These are phyloP conservation scores for Cymbidium sinense DNA, from an alignment of 106 monocot genomes.

Conservation along the genomic window DNA sequence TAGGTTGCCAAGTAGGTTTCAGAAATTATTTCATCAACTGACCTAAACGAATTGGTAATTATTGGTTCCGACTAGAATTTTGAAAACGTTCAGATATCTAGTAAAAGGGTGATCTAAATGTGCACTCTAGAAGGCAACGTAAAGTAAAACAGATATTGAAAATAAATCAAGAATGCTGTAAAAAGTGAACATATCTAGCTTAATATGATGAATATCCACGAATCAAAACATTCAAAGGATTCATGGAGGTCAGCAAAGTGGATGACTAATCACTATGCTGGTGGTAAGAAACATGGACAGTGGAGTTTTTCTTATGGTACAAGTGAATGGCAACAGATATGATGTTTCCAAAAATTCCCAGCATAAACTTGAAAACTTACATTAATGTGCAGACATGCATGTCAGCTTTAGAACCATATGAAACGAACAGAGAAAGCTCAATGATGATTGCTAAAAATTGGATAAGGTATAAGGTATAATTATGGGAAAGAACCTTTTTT, in stretches of 20 bases:
- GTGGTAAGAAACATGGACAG: not conserved
- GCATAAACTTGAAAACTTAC: not conserved
- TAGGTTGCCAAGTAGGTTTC: no score
- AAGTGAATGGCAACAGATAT: not conserved
- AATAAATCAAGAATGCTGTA: no score
- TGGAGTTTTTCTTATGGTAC: not conserved
- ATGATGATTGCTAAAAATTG: not conserved
- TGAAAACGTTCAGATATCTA: no score
- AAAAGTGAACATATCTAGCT: not conserved
- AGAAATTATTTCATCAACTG: no score
- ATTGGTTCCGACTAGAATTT: no score
- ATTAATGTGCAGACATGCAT: not conserved
- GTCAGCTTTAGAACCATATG: not conserved
- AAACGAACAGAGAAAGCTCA: not conserved
- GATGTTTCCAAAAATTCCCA: not conserved
- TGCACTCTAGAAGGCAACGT: no score
- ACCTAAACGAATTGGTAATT: no score
- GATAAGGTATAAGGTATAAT: not conserved
- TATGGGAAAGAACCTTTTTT: constrained; percentile 8
- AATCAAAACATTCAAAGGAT: not conserved
- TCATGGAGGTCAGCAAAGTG: not conserved
- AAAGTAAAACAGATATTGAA: no score
- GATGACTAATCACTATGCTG: not conserved
- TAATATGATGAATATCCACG: not conserved
- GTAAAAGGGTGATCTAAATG: no score